Base-by-base conservation (phyloP, 2,329 filamentous ascomycete species). In the Cladosporium phlei region DNA sequence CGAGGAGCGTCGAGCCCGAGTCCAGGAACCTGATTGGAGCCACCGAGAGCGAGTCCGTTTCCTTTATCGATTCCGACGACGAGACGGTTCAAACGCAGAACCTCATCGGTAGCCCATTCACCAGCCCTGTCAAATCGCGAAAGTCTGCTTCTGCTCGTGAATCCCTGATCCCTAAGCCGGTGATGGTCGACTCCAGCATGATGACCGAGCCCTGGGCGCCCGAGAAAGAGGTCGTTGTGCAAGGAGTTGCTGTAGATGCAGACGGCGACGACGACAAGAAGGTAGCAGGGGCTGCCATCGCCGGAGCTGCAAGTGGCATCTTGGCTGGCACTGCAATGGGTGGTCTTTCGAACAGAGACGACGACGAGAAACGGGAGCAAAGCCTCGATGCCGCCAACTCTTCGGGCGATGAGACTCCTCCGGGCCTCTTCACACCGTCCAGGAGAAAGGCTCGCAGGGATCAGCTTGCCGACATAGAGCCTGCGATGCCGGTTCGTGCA, bases 161-260 rank as follows among this genome's bases (percentile, higher is more conserved):
- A 29, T 27, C 17, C 20, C 38, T 35, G 2, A 29, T 46, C 4
- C 25, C 35, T 2, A 57, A 54, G 32, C 52, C 58, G 7, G 52
- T 61, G 20, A 82, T 81, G 77, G 74, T 82, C 24, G 79, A 83
- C 59, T 75, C 76, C 40, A 72, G 72, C 33, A 75, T 76, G 53
- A 83, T 83, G 79, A 83, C 80, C 6, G 80, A 83, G 40, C 70
- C 76, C 19, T 78, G 74, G 74, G 65, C 70, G 48, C 69, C 69
- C 21, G 61, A 66, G 42, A 19, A 43, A 19, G 38, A 51, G 10
- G 11, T 38, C 11, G 21, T 45, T 6, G 42, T 45, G 22, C 42
- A 45, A 30, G 21, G 27, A 34, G 42, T 34, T 21, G 8, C 19
- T 16, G 35, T 28, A n/a, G 35, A 27, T 20, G 20, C 27, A 34